These are phyloP conservation scores for Fusarium illudens DNA, from an alignment of 2,329 filamentous ascomycete species.

Conservation along the genomic window DNA sequence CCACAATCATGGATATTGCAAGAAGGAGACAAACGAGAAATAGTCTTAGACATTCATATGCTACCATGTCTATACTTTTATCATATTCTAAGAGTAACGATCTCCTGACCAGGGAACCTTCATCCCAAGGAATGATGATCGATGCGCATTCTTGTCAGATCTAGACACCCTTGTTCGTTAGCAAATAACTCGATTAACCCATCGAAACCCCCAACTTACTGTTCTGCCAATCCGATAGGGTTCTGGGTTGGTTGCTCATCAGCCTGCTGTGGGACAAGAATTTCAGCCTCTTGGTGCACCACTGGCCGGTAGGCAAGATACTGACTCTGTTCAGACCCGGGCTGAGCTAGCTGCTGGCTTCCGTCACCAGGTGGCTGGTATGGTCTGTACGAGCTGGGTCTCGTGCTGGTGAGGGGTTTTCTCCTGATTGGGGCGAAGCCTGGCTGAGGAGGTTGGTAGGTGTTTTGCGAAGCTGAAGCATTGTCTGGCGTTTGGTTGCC, in stretches of 20 bases:
- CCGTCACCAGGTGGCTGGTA: conserved; percentile 4
- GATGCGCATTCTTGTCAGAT: neutral
- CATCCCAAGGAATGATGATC: conserved; percentile 26
- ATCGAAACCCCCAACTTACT: neutral
- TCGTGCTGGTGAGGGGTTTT: conserved; percentile 13
- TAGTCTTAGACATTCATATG: neutral
- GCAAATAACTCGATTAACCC: neutral
- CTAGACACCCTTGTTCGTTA: neutral
- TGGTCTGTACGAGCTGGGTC: conserved; percentile 9
- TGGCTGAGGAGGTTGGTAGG: neutral
- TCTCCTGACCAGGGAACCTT: conserved; percentile 24
- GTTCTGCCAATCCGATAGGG: neutral
- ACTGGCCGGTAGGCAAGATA: conserved; percentile 16
- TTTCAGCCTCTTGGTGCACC: neutral
- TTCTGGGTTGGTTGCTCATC: neutral
- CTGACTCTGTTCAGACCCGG: neutral
- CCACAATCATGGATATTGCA: no score
- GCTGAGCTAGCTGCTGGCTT: neutral
- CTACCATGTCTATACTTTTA: no score
- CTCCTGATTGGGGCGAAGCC: conserved; percentile 13
- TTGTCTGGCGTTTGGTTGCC: neutral
- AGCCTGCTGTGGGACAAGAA: neutral
- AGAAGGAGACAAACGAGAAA: neutral
- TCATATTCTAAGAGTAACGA: neutral
- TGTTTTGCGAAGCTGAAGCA: neutral